Percentiles rank a stretch among this genome's conserved stretches.
These are phyloP conservation scores for Fusarium euwallaceae DNA, from an alignment of 2,329 filamentous ascomycete genomes.

Conservation along the genomic window DNA sequence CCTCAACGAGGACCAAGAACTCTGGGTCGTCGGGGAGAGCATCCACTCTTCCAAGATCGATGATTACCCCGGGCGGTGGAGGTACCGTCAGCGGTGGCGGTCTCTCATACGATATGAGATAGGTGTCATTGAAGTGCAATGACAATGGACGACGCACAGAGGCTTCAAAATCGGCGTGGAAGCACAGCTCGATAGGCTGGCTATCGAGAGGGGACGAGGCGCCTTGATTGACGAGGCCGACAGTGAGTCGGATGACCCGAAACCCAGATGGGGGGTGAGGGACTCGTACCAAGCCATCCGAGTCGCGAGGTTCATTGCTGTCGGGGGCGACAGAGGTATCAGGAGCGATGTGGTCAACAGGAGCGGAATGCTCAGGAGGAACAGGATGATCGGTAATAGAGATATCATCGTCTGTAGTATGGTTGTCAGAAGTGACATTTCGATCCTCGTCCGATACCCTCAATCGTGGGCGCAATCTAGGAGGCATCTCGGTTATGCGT, in stretches of 20 bases:
- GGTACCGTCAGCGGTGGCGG: neutral
- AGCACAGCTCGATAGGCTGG: conserved; percentile 11
- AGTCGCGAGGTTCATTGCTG: neutral
- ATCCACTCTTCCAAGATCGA: conserved; percentile 2
- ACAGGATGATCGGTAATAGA: no score
- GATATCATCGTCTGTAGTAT: neutral
- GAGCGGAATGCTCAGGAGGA: neutral
- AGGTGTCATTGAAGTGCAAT: neutral
- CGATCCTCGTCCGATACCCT: neutral
- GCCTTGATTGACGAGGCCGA: conserved; percentile 1
- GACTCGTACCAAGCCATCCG: neutral
- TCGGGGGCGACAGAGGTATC: neutral
- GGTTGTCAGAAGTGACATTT: neutral
- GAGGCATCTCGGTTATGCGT: neutral
- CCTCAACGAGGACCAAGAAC: neutral
- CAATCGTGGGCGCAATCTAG: neutral
- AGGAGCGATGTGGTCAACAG: neutral
- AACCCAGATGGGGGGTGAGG: neutral
- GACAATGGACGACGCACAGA: neutral
- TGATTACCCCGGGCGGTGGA: conserved; percentile 1
- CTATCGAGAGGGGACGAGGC: neutral
- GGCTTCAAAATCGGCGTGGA: conserved; percentile 2
- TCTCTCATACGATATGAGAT: neutral
- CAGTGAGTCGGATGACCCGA: conserved; percentile 1
- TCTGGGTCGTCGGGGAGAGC: neutral